These are phyloP conservation scores for Trichophyton benhamiae DNA, from an alignment of 2,329 filamentous ascomycete genomes.

Conservation along the genomic window DNA sequence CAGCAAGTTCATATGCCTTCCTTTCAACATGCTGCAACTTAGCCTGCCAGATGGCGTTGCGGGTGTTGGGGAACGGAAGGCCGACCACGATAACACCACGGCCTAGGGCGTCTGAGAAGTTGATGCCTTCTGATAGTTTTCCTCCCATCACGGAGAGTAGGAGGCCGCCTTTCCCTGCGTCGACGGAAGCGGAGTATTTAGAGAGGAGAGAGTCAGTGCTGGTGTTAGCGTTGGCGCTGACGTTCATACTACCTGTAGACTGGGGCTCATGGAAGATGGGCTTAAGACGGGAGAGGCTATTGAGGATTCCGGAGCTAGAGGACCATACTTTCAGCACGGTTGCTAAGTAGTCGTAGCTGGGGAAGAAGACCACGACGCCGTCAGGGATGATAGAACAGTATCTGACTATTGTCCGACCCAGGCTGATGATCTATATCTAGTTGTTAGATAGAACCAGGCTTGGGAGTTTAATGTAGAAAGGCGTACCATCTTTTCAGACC, in stretches of 20 bases:
- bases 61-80: conserved; percentile 81
- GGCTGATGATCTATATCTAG: conserved; percentile 37
- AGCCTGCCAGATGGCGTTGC: conserved; percentile 83
- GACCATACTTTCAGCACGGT: conserved; percentile 54
- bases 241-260: neutral
- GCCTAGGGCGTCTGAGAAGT: conserved; percentile 84
- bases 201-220: conserved; percentile 54
- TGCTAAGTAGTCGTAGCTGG: conserved; percentile 82
- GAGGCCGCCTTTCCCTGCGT: conserved; percentile 53
- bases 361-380: conserved; percentile 88
- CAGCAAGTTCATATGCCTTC: conserved; percentile 30
- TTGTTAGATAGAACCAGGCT: neutral
- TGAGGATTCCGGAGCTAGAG: conserved; percentile 20
- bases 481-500: conserved; percentile 49
- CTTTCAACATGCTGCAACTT: conserved; percentile 77
- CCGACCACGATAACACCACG: conserved; percentile 86
- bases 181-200: conserved; percentile 60
- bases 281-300: conserved; percentile 24
- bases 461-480: neutral
- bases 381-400: conserved; percentile 67
- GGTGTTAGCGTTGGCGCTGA: conserved; percentile 19
- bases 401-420: conserved; percentile 61
- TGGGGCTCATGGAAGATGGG: conserved; percentile 44
- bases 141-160: conserved; percentile 86
- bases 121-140: conserved; percentile 94